phyloP scores from a whole-genome alignment of 208 protist species.

The Acanthamoeba divionensis region DNA sequence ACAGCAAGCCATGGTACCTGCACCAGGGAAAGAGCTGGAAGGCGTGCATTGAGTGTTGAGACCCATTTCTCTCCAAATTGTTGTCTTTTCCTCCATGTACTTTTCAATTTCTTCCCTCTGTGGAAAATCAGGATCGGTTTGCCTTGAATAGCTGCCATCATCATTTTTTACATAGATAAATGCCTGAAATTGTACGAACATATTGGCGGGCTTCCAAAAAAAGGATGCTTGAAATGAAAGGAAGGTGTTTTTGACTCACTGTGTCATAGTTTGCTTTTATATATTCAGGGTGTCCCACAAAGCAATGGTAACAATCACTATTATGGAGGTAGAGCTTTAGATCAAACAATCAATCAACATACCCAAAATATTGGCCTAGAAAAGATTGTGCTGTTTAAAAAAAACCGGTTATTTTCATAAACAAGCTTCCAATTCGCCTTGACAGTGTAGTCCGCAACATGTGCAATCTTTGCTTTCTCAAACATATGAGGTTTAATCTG shows the following conservation, averaged over 20 bases:
- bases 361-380: neutral
- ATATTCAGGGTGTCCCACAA: neutral
- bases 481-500: neutral
- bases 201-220: too few relatives aligned
- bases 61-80: neutral
- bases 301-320: neutral
- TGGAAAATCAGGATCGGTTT: neutral
- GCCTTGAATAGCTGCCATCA: neutral
- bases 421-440: conserved; percentile 3
- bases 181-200: too few relatives aligned
- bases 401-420: neutral
- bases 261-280: conserved; percentile 16
- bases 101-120: neutral
- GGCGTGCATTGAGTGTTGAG: neutral
- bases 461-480: neutral
- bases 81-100: neutral
- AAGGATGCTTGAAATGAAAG: too few relatives aligned
- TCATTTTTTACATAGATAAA: neutral
- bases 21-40: neutral
- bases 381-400: too few relatives aligned
- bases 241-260: too few relatives aligned
- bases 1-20: neutral
- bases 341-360: neutral
- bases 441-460: neutral
- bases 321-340: neutral